Evolutionary conservation across 106 monocot genomes (phyloP), one percentile per base, ranked within the genome.

Genomic region (Allium fistulosum): DNA sequence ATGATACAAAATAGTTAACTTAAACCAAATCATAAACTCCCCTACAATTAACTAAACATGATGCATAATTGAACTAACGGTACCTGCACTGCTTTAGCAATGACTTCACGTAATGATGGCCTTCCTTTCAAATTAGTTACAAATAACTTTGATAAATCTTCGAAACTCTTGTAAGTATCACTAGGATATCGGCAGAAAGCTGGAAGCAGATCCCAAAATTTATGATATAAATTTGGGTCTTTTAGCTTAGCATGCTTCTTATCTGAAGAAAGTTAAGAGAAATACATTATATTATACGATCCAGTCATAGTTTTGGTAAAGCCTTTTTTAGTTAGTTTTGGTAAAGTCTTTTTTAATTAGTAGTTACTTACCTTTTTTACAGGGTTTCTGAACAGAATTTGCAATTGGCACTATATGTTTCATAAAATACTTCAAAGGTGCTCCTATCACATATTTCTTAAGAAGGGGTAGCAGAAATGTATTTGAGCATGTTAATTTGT

Each of bases 401-500:
- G 80, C 72, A 53, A 90, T 67, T 15, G 97, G 89, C 27, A 79
- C 75, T 71, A 92, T 79, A 66, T 78, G 63, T 28, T 99, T 83
- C 78, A 90, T 68, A 76, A 90, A 99, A 77, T 63, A 84, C 61
- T 78, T 71, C 28, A 92, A 69, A 12, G 92, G 75, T 45, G 84
- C 84, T 49, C 97, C 92, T 50, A 73, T 11, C 11, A 72, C 69
- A 84, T 90, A 82, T 75, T 81, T 87, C 76, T 87, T 90, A 65
- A 99, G 70, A 70, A 99, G 85, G 15, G 92, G 89, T 57, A 92
- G 74, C 27, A 99, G 72, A 89, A 92, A 92, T 53, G 70, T 76
- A 79, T 92, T 99, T 66, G 89, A 87, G 71, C 78, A 92, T 68
- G 69, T 83, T 37, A 71, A 6, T 11, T 79, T 77, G 51, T 87